phyloP scores from a whole-genome alignment of 371 early-diverging fungal genomes.

The Apophysomyces elegans region DNA sequence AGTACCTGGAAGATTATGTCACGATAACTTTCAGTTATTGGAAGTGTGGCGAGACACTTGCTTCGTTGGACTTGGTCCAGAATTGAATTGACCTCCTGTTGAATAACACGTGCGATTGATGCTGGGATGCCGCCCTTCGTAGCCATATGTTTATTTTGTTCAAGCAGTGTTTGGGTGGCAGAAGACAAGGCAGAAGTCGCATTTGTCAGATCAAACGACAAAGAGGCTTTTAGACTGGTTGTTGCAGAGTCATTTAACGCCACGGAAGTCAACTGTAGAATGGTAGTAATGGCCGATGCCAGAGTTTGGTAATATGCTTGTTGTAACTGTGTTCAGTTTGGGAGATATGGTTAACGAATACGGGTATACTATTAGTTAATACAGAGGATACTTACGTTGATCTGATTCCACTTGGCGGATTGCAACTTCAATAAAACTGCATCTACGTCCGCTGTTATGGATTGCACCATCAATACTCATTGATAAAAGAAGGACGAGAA shows the following conservation, averaged over 20 bases:
- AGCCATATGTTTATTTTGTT: neutral
- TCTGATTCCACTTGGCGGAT: constrained; percentile 3
- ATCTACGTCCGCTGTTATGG: neutral
- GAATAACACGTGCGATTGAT: constrained; percentile 66
- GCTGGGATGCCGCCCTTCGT: constrained; percentile 25
- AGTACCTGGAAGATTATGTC: constrained; percentile 8
- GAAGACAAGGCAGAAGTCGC: constrained; percentile 26
- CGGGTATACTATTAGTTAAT: neutral
- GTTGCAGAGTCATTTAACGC: neutral
- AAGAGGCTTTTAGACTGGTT: constrained; percentile 33
- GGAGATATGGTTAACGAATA: neutral
- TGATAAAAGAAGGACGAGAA: constrained; percentile 2
- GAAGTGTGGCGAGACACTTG: constrained; percentile 3
- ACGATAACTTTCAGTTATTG: neutral
- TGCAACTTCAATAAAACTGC: constrained; percentile 9
- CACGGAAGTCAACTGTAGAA: constrained; percentile 3
- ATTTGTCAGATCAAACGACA: constrained; percentile 25
- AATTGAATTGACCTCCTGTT: constrained; percentile 4
- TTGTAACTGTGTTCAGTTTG: neutral
- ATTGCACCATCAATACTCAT: constrained; percentile 6
- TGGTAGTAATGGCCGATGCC: constrained; percentile 2
- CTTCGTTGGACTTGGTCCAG: constrained; percentile 13
- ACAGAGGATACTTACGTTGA: neutral
- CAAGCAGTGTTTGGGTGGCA: constrained; percentile 12
- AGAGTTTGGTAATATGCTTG: neutral